Percentiles rank a stretch among this genome's conserved stretches.
Evolutionary conservation across 1,284 basidiomycete genomes (phyloP).

Genomic region (Thecaphora frezii): DNA sequence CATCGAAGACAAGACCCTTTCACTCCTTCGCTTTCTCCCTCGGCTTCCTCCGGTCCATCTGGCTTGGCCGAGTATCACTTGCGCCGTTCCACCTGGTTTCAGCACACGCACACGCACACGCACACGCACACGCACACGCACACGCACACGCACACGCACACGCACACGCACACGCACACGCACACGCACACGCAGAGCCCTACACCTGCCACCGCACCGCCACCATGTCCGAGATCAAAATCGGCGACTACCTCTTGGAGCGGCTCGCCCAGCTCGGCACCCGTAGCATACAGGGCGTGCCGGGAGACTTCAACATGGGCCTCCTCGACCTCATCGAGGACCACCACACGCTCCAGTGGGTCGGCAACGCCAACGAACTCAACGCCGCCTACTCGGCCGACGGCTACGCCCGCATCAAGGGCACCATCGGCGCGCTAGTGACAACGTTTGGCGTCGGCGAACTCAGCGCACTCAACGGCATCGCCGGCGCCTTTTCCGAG

Average conservation of each 20-base stretch:
- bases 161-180: too few relatives aligned
- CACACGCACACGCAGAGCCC: too few relatives aligned
- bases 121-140: too few relatives aligned
- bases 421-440: constrained; percentile 32
- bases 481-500: constrained; percentile 68
- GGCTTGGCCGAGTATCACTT: too few relatives aligned
- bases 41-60: too few relatives aligned
- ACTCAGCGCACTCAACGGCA: constrained; percentile 68
- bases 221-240: constrained; percentile 34
- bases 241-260: constrained; percentile 52
- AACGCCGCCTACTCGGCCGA: constrained; percentile 80
- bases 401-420: constrained; percentile 75
- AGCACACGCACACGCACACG: too few relatives aligned
- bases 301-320: constrained; percentile 85
- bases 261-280: constrained; percentile 50
- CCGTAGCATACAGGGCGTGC: constrained; percentile 79
- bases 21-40: too few relatives aligned
- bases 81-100: too few relatives aligned
- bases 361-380: constrained; percentile 69
- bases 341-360: constrained; percentile 76
- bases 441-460: constrained; percentile 80
- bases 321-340: constrained; percentile 79
- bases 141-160: too few relatives aligned
- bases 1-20: too few relatives aligned
- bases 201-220: too few relatives aligned